Evolutionary conservation across 2,329 filamentous ascomycete species (phyloP), one percentile per base, ranked within the genome.

Genomic region (Endocalyx cinctus): DNA sequence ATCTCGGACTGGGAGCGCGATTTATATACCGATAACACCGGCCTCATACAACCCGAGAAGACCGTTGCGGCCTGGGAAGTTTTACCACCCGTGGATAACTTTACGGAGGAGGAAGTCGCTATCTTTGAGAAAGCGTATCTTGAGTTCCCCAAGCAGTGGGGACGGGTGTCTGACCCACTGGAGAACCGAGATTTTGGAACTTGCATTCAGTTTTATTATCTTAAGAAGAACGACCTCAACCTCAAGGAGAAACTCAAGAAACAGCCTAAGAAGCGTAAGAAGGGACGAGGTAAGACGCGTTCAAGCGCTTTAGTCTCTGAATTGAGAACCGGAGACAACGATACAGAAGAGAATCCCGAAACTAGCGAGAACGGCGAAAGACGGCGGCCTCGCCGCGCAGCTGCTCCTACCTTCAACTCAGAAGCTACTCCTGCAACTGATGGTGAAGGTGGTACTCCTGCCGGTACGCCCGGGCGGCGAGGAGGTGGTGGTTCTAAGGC

Each of bases 131-230:
- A 82, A 46, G 72, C 77, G 10, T 90, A 87, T 50, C 69, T 85
- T 31, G 82, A 87, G 41, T 76, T 74, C 37, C 83, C 84, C 0
- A 92, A 92, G 67, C 84, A 88, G 51, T 92, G 84, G 84, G 83
- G 84, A 36, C 79, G 77, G 47, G 79, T 92, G 37, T 82, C 85
- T 5, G 77, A 83, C 38, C 70, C 71, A 16, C 63, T 90, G 5
- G 72, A 74, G 1, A 69, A 73, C 18, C 77, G 85, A 16, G 79
- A 84, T 48, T 88, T 87, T 58, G 82, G 83, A 44, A 77, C 84
- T 29, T 87, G 83, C 58, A 92, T 92, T 47, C 82, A 87, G 53
- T 87, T 89, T 58, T 92, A 92, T 60, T 92, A 92, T 58, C 70
- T 85, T 42, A 85, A 82, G 54, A 92, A 79, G 62, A 83, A 82